Evolutionary conservation across 192 early-diverging fungal genomes (phyloP).

Genomic region (Backusella macrospora): DNA sequence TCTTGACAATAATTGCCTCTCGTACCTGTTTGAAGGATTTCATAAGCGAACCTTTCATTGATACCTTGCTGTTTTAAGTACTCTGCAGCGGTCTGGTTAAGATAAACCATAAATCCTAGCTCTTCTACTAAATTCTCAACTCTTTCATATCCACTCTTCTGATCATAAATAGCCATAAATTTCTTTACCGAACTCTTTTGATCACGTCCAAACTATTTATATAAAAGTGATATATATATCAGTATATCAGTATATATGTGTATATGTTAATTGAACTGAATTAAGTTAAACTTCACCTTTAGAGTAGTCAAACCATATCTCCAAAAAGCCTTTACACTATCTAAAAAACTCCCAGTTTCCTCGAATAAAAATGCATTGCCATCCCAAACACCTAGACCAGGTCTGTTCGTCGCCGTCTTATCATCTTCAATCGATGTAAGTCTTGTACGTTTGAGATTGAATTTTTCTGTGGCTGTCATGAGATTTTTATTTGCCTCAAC

Average conservation of each 20-base stretch:
- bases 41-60: constrained; percentile 40
- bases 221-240: background rate
- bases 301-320: constrained; percentile 50
- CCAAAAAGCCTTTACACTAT: constrained; percentile 42
- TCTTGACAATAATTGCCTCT: constrained; percentile 69
- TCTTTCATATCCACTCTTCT: background rate
- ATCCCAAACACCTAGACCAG: constrained; percentile 49
- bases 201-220: background rate
- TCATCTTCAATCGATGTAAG: constrained; percentile 31
- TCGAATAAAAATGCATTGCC: constrained; percentile 56
- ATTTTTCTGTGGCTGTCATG: constrained; percentile 49
- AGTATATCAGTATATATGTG: background rate
- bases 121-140: constrained; percentile 34
- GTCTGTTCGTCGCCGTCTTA: constrained; percentile 11
- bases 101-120: constrained; percentile 34
- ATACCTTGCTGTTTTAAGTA: constrained; percentile 45
- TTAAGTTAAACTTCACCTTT: constrained; percentile 40
- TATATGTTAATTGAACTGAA: no score
- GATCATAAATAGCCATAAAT: constrained; percentile 44
- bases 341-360: constrained; percentile 49
- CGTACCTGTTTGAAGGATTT: constrained; percentile 60
- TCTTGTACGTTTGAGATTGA: constrained; percentile 48
- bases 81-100: constrained; percentile 37
- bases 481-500: constrained; percentile 59
- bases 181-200: constrained; percentile 19